Evolutionary conservation across 495 filamentous ascomycete genomes (phyloP), one percentile per base, ranked within the genome.

Genomic region (Trichodelitschia bisporula): DNA sequence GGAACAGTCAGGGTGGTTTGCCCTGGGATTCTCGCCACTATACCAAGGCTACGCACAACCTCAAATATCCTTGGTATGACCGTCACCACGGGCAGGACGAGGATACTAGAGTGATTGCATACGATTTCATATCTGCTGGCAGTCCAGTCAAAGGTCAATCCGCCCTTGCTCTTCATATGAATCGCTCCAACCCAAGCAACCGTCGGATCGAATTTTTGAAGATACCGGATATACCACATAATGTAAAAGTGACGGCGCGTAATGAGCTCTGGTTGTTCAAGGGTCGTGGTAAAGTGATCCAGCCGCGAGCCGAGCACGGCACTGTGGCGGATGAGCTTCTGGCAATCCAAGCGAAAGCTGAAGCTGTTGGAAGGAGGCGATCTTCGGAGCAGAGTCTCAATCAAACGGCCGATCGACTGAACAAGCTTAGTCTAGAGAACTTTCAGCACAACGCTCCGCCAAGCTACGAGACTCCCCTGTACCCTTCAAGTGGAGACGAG

Each of bases 61-160:
- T 69, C 32, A 55, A 62, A 23, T 59, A 58, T 35, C 49, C 49
- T 3, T 67, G 54, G 33, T 52, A 53, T 19, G 39, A 47, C 30
- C 33, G 41, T 13, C 52, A 59, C 30, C 47, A 58, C 19, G 40
- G 59, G 0, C 53, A 50, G 47, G 33, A 59, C 42, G 53, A 69
- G 50, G 55, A 62, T 6, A 60, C 72, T 25, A 62, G 71, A 11
- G 65, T 92, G 18, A 72, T 86, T 0, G 75, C 74, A 1, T 92
- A 90, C 46, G 83, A 93, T 42, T 90, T 79, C 57, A 57, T 89
- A 32, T 76, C 52, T 42, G 44, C 63, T 57, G 51, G 69, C 13
- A 62, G 52, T 27, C 59, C 59, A 1, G 52, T 62, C 5, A 50
- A 69, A 25, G 69, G 69, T 29, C 66, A 74, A 14, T 64, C 66